Conservation (phyloP, 805 yeast species). For the Teunomyces lycoperdinae region DNA sequence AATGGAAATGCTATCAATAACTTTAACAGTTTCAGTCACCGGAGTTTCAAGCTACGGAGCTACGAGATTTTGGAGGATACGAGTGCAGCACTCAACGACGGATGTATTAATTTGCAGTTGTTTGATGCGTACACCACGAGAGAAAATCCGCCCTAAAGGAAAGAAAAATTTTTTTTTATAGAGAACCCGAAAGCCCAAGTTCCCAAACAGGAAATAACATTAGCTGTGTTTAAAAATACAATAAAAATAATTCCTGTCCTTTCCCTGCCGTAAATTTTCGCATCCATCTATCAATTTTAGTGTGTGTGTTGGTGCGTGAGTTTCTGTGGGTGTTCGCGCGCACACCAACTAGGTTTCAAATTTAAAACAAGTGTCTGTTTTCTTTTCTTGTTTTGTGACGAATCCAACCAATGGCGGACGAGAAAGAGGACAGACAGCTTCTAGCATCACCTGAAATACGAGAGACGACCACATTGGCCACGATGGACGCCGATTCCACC, state of each 20-base stretch:
- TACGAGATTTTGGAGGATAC: slow-evolving; percentile 38
- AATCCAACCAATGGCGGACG: background rate
- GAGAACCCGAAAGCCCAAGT: background rate
- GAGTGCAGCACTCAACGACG: slow-evolving; percentile 25
- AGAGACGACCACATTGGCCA: background rate
- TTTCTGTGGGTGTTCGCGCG: background rate
- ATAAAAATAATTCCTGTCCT: too few species aligned
- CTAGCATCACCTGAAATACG: slow-evolving; percentile 1
- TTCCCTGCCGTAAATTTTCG: background rate
- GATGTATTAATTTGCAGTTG: slow-evolving; percentile 34
- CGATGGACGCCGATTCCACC: background rate
- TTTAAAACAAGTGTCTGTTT: background rate
- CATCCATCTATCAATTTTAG: background rate
- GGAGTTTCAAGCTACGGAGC: slow-evolving; percentile 30
- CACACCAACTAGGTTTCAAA: background rate
- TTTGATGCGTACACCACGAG: slow-evolving; percentile 41
- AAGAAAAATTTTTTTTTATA: background rate
- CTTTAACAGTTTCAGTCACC: background rate
- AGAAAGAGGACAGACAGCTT: background rate
- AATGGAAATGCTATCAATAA: too few species aligned
- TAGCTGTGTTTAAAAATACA: too few species aligned
- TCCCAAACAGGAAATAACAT: too few species aligned
- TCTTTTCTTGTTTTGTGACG: background rate
- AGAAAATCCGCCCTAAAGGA: slow-evolving; percentile 36
- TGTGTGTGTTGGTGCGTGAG: too few species aligned